Evolutionary conservation across 2,329 filamentous ascomycete genomes (phyloP), one percentile per base, ranked within the genome.

Genomic region (Clarireedia paspali): DNA sequence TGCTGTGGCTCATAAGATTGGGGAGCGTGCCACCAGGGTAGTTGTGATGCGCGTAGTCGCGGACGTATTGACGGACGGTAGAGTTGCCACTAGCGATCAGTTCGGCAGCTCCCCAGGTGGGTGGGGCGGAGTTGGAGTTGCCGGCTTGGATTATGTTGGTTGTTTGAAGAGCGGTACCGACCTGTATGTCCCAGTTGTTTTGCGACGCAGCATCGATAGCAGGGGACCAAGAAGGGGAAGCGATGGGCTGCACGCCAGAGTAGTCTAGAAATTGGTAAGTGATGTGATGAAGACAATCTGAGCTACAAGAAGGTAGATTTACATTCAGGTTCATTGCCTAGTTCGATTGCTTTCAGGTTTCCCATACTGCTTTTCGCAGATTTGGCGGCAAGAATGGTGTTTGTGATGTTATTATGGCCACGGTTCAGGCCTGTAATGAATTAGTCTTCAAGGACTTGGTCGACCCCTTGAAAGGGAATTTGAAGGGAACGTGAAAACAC

Each of bases 321-420:
- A 79, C 77, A 80, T 59, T 81, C 76, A 3, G 80, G 79, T 55
- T 82, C 79, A 60, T 82, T 82, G 1, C 79, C 79, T 1, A 82
- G 69, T 62, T 83, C 79, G 36, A 82, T 77, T 2, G 79, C 76
- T 17, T 75, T 68, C 10, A 82, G 64, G 58, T 80, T 82, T 4
- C 58, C 60, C 61, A 81, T 76, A n/a, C 69, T 63, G 1, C 60
- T 61, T 9, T 74, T 70, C 0, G 74, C 78, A 0, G 72, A 62
- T 45, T 71, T 72, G 2, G 79, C 78, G 0, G 79, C 80, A 0
- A 72, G 70, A 36, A 82, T 76, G 0, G 78, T 82, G 60, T 82
- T 82, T n/a, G 68, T 62, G 17, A 80, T 69, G 47, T 80, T 71
- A 59, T 82, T 73, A 34, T 77, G 72, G 1, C 77, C 75, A 39